Conservation (phyloP, 2,329 filamentous ascomycete species). For the Ascochyta viciae-villosae region DNA sequence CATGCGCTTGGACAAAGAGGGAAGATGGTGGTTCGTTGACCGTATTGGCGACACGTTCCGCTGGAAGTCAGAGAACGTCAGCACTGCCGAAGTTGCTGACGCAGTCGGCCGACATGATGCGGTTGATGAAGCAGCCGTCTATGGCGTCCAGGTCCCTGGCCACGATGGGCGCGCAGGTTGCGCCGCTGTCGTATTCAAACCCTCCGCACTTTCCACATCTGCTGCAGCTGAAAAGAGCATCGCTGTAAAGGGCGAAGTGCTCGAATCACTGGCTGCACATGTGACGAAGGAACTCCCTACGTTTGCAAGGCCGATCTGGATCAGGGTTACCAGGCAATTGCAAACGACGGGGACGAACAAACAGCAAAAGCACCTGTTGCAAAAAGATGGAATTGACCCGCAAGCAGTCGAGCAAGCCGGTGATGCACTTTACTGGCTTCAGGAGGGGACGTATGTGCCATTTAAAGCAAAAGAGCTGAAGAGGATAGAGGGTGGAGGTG, state of each 20-base stretch:
- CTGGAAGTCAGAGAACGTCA: slow-evolving; percentile 56
- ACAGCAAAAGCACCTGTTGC: slow-evolving; percentile 53
- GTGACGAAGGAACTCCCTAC: slow-evolving; percentile 48
- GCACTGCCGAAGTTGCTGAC: slow-evolving; percentile 54
- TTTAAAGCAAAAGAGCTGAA: slow-evolving; percentile 38
- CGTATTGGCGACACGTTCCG: slow-evolving; percentile 51
- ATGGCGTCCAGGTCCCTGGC: slow-evolving; percentile 53
- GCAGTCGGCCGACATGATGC: slow-evolving; percentile 48
- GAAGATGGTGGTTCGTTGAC: slow-evolving; percentile 49
- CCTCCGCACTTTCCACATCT: slow-evolving; percentile 10
- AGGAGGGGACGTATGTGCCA: slow-evolving; percentile 33
- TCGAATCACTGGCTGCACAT: slow-evolving; percentile 45
- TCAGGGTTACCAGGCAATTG: slow-evolving; percentile 49
- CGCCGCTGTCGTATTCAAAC: slow-evolving; percentile 49
- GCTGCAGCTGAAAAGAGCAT: slow-evolving; percentile 12
- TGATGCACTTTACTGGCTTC: slow-evolving; percentile 53
- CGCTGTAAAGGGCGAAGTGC: slow-evolving; percentile 18
- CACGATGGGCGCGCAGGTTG: slow-evolving; percentile 56
- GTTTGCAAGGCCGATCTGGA: slow-evolving; percentile 55
- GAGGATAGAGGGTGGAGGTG: slow-evolving; percentile 32
- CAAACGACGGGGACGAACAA: slow-evolving; percentile 58
- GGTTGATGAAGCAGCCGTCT: slow-evolving; percentile 54
- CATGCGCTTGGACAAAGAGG: slow-evolving; percentile 40
- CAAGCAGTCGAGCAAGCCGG: slow-evolving; percentile 44
- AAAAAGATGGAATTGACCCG: slow-evolving; percentile 53